Conservation (phyloP, 176 grass and related monocot genomes). For the Rhynchospora tenuis region DNA sequence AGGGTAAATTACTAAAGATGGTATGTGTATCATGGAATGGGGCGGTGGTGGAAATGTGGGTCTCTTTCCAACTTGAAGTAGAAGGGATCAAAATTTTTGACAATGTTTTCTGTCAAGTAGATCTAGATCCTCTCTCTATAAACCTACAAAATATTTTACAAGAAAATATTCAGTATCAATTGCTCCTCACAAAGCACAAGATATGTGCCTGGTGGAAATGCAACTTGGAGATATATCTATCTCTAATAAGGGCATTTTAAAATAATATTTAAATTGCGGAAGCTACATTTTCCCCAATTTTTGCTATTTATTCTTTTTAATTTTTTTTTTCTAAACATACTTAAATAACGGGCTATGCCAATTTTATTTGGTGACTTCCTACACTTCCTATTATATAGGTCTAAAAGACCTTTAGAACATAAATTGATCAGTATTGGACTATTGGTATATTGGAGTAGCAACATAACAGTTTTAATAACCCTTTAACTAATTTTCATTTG, state of each 20-base stretch:
- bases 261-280: neutral
- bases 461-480: neutral
- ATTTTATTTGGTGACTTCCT: neutral
- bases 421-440: neutral
- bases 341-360: neutral
- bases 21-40: constrained; percentile 21
- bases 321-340: neutral
- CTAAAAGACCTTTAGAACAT: neutral
- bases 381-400: neutral
- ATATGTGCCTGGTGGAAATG: neutral
- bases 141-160: neutral
- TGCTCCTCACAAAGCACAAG: neutral
- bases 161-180: neutral
- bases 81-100: constrained; percentile 39
- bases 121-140: constrained; percentile 1
- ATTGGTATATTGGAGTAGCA: neutral
- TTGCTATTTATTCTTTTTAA: neutral
- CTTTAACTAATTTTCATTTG: neutral
- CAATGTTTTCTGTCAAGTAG: constrained; percentile 14
- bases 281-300: neutral
- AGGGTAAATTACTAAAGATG: constrained; percentile 32
- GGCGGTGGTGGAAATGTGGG: constrained; percentile 7
- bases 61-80: constrained; percentile 50
- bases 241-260: neutral
- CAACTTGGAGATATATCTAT: neutral